Conservation (phyloP, 192 early-diverging fungal species). For the Piromyces finnis region DNA sequence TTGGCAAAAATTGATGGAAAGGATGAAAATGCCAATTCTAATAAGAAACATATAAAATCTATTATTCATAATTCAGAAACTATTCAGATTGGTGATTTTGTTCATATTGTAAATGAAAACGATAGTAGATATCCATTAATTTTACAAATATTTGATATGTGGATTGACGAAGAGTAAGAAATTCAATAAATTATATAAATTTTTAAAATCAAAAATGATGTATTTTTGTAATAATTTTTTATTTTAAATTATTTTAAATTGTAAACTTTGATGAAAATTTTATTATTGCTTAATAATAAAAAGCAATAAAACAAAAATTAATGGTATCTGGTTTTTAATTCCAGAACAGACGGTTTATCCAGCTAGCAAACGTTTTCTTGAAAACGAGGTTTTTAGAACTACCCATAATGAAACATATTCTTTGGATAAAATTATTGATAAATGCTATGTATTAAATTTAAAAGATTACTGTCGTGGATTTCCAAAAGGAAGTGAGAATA, state of each 20-base stretch:
- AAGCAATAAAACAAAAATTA: neutral
- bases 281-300: too few species aligned
- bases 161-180: constrained; percentile 19
- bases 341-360: constrained; percentile 49
- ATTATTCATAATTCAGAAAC: neutral
- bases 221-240: too few species aligned
- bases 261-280: too few species aligned
- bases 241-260: too few species aligned
- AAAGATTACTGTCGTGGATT: constrained; percentile 33
- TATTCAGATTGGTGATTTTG: constrained; percentile 34
- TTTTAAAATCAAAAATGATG: too few species aligned
- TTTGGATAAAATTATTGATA: constrained; percentile 30
- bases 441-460: constrained; percentile 36
- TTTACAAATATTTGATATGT: constrained; percentile 30
- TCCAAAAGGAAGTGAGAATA: constrained; percentile 15
- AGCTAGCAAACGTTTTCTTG: constrained; percentile 29
- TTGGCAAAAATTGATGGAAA: neutral
- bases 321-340: constrained; percentile 31
- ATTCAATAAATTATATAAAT: too few species aligned
- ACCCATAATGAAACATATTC: constrained; percentile 27
- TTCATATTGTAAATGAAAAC: constrained; percentile 32
- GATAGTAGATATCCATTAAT: constrained; percentile 40
- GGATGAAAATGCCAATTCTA: neutral
- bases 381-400: constrained; percentile 49
- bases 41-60: neutral